Evolutionary conservation across 768 basidiomycete genomes (phyloP).

Genomic region (Kwoniella botswanensis): DNA sequence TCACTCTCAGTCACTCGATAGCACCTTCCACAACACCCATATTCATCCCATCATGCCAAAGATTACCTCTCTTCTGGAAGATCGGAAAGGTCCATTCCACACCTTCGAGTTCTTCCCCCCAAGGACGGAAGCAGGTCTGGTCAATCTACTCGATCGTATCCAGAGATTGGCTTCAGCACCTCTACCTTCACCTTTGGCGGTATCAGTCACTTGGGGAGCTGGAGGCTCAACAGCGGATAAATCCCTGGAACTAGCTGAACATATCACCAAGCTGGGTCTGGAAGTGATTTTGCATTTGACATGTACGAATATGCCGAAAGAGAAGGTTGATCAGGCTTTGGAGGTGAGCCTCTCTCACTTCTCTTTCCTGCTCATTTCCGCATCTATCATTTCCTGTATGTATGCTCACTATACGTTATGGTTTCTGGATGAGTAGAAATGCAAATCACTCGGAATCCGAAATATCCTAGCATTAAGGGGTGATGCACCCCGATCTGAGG

Average conservation of each 20-base stretch:
- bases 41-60: constrained; percentile 27
- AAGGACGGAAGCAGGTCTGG: constrained; percentile 82
- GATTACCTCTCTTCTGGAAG: constrained; percentile 70
- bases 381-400: not conserved
- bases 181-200: constrained; percentile 70
- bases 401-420: not conserved
- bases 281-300: constrained; percentile 57
- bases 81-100: constrained; percentile 70
- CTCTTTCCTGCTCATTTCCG: not conserved
- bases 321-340: constrained; percentile 54
- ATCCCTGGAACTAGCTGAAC: constrained; percentile 79
- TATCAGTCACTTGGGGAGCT: constrained; percentile 97
- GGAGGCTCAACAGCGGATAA: constrained; percentile 89
- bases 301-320: constrained; percentile 58
- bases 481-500: constrained; percentile 91
- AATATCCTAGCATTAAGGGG: constrained; percentile 92
- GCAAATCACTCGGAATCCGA: constrained; percentile 78
- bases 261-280: constrained; percentile 50
- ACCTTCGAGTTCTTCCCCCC: constrained; percentile 98
- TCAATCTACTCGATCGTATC: constrained; percentile 87
- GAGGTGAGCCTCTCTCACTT: constrained; percentile 40
- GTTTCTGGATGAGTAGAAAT: constrained; percentile 62
- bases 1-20: not conserved
- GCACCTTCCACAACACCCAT: no score
- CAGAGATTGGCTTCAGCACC: constrained; percentile 73